These are phyloP conservation scores for Neurospora tetrasperma DNA, from an alignment of 495 filamentous ascomycete genomes.

Conservation along the genomic window DNA sequence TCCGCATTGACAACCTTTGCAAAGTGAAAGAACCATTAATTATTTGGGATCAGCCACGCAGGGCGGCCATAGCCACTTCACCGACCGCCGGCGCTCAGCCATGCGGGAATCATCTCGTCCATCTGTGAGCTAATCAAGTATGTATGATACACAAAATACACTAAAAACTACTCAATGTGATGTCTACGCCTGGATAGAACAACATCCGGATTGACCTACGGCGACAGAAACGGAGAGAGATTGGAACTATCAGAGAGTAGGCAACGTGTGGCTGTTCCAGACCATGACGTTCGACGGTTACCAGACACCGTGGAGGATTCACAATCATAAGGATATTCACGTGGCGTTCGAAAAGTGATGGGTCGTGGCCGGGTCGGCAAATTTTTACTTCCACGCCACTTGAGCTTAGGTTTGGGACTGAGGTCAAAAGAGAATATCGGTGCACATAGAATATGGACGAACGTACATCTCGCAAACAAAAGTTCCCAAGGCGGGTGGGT, in stretches of 20 bases:
- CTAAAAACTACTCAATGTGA: background rate
- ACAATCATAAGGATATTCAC: background rate
- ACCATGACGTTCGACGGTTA: constrained; percentile 2
- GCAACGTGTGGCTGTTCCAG: background rate
- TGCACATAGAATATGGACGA: background rate
- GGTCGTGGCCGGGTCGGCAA: background rate
- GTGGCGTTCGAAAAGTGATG: background rate
- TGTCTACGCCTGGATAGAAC: background rate
- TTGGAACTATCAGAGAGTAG: background rate
- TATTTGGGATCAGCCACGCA: constrained; percentile 2
- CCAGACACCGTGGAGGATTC: constrained; percentile 3
- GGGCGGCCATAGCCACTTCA: background rate
- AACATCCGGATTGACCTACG: background rate
- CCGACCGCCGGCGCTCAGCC: background rate
- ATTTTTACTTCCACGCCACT: background rate
- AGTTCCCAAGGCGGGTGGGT: background rate
- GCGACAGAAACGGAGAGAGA: background rate
- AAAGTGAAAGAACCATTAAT: background rate
- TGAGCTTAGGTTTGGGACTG: background rate
- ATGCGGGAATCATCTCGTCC: background rate
- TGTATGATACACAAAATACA: background rate
- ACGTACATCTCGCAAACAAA: background rate
- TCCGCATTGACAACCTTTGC: background rate
- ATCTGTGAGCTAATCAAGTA: too few species aligned
- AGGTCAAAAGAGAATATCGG: too few species aligned